Evolutionary conservation across 768 basidiomycete genomes (phyloP).

Genomic region (Termitomyces sp.): DNA sequence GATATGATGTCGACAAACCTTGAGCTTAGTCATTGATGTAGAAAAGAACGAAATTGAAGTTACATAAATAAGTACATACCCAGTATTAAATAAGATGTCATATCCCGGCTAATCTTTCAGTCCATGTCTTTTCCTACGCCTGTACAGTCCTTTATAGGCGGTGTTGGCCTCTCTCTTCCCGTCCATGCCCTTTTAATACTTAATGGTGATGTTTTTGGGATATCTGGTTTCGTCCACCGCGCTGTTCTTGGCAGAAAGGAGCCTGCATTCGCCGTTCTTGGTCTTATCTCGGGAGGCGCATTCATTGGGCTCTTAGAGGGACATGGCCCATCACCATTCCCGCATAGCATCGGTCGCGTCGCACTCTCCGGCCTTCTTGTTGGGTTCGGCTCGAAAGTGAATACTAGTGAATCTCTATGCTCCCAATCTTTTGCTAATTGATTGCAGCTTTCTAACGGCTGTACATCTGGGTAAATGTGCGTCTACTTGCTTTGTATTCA

Average conservation of each 20-base stretch:
- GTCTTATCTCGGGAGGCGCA: constrained; percentile 46
- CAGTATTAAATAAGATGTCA: background rate
- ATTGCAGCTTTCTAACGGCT: constrained; percentile 51
- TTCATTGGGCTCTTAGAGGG: constrained; percentile 37
- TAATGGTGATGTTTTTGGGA: constrained; percentile 54
- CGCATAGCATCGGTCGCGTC: constrained; percentile 23
- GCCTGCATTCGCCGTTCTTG: constrained; percentile 34
- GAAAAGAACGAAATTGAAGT: too few species aligned
- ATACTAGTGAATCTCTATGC: constrained; percentile 16
- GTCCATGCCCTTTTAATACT: constrained; percentile 47
- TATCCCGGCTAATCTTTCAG: background rate
- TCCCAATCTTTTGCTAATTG: constrained; percentile 3
- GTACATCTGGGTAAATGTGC: constrained; percentile 52
- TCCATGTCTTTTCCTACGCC: constrained; percentile 39
- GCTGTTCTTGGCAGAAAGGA: constrained; percentile 40
- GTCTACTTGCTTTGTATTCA: background rate
- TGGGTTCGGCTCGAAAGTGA: constrained; percentile 54
- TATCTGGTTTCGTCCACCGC: constrained; percentile 57
- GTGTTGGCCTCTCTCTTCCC: constrained; percentile 45
- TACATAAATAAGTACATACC: too few species aligned
- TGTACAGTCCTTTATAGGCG: constrained; percentile 51
- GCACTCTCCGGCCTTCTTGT: constrained; percentile 50
- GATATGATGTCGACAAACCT: too few species aligned
- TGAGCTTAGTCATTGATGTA: too few species aligned
- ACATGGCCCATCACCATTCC: constrained; percentile 21